Conservation (phyloP, 345 rosid genomes). For the Cardamine resedifolia region DNA sequence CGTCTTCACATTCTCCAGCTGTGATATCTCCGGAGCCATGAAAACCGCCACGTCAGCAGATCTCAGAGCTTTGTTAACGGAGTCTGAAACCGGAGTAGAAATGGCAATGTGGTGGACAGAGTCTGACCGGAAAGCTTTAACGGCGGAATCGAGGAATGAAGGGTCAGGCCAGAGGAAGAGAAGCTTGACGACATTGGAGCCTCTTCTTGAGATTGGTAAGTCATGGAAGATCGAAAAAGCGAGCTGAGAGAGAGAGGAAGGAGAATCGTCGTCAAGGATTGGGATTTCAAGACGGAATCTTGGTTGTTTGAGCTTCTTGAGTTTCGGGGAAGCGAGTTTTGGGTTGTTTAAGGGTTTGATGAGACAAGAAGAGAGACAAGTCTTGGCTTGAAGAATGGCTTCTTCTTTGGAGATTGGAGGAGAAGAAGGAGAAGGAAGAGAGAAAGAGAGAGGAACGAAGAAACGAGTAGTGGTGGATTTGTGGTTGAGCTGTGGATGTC, state of each 20-base stretch:
- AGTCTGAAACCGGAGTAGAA: constrained; percentile 28
- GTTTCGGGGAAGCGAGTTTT: constrained; percentile 57
- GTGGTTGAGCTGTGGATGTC: constrained; percentile 14
- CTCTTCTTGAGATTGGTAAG: constrained; percentile 60
- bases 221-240: constrained; percentile 57
- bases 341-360: constrained; percentile 79
- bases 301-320: constrained; percentile 74
- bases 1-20: constrained; percentile 40
- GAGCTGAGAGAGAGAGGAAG: constrained; percentile 55
- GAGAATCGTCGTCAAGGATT: constrained; percentile 56
- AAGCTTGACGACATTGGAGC: constrained; percentile 48
- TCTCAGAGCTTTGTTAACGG: constrained; percentile 30
- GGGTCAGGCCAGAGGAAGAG: constrained; percentile 58
- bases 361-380: constrained; percentile 65
- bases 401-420: constrained; percentile 76
- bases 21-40: constrained; percentile 62
- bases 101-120: constrained; percentile 46
- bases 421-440: constrained; percentile 49
- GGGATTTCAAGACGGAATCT: constrained; percentile 80
- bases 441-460: constrained; percentile 34
- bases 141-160: constrained; percentile 39
- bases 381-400: constrained; percentile 78
- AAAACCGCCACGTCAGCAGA: constrained; percentile 66
- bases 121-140: constrained; percentile 42
- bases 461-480: constrained; percentile 33